Evolutionary conservation across 1,139 yeast species (phyloP), one percentile per base, ranked within the genome.

Genomic region (Kurtzmaniella quercitrusa): DNA sequence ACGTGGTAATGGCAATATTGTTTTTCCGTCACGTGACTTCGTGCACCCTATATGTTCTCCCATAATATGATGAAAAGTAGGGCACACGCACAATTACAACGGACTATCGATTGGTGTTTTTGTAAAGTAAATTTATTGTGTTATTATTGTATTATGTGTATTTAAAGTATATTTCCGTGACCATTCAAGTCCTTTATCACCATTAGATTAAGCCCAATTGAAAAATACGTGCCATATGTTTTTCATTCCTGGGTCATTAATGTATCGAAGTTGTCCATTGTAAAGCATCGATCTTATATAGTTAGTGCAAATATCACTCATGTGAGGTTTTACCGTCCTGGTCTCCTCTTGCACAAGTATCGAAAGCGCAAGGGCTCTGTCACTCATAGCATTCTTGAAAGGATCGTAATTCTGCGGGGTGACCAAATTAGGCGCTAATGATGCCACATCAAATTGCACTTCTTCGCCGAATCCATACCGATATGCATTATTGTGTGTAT

Each of bases 131-230:
- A n/a, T 21, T 21, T 21, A 21, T 7, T 21, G 26, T 11, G 11
- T 5, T 14, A 6, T 14, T 5, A 26, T 26, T 26, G 30, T 26
- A 6, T 5, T 26, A 26, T 26, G n/a, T 9, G n/a, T 26, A 12
- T 26, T 11, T 26, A 11, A 26, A 6, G 9, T 26, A 26, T 26
- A 12, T 11, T 6, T 6, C n/a, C 9, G 9, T 9, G 4, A 3
- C 30, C 9, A 26, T 12, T 26, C 30, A 6, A 12, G 12, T 26
- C 12, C 9, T 9, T 26, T 26, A 26, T 26, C n/a, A 12, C n/a
- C n/a, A n/a, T n/a, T n/a, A n/a, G n/a, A n/a, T n/a, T 11, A 26
- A 26, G 9, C n/a, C 28, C 28, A 36, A 36, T 36, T 22, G 26
- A 19, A 36, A 9, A 21, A 36, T 36, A 30, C 15, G 5, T 30